These are phyloP conservation scores for Candida endomychidarum DNA, from an alignment of 805 yeast genomes.

Conservation along the genomic window DNA sequence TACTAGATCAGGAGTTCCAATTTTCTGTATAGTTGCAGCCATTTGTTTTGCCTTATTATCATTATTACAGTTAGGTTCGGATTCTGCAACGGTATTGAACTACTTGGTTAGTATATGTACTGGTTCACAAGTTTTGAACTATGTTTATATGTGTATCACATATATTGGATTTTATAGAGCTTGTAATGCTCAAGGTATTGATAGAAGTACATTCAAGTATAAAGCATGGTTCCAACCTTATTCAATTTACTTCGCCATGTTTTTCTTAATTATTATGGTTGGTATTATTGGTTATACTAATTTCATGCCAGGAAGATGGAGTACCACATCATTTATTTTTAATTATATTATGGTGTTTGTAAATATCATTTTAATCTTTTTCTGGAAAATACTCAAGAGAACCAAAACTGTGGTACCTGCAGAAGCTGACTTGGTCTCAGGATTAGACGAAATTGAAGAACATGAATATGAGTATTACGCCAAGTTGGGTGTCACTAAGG, in stretches of 20 bases:
- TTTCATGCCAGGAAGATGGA: constrained; percentile 62
- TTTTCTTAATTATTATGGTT: constrained; percentile 35
- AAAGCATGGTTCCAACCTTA: constrained; percentile 45
- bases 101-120: constrained; percentile 50
- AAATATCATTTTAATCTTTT: constrained; percentile 27
- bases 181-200: constrained; percentile 38
- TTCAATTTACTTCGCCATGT: constrained; percentile 29
- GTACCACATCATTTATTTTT: constrained; percentile 58
- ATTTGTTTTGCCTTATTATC: constrained; percentile 16
- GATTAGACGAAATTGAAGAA: constrained; percentile 47
- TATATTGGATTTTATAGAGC: constrained; percentile 47
- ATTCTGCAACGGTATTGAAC: constrained; percentile 37
- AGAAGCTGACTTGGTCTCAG: constrained; percentile 47
- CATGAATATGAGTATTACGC: constrained; percentile 39
- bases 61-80: constrained; percentile 28
- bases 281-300: constrained; percentile 71
- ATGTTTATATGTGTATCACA: constrained; percentile 45
- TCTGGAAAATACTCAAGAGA: constrained; percentile 37
- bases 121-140: constrained; percentile 47
- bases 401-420: constrained; percentile 39
- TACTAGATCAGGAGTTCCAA: constrained; percentile 65
- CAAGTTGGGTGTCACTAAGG: constrained; percentile 7
- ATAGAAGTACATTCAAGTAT: constrained; percentile 38
- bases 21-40: constrained; percentile 52
- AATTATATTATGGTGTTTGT: constrained; percentile 70